Conservation (phyloP, 768 basidiomycete species). For the Leccinum variicolor region DNA sequence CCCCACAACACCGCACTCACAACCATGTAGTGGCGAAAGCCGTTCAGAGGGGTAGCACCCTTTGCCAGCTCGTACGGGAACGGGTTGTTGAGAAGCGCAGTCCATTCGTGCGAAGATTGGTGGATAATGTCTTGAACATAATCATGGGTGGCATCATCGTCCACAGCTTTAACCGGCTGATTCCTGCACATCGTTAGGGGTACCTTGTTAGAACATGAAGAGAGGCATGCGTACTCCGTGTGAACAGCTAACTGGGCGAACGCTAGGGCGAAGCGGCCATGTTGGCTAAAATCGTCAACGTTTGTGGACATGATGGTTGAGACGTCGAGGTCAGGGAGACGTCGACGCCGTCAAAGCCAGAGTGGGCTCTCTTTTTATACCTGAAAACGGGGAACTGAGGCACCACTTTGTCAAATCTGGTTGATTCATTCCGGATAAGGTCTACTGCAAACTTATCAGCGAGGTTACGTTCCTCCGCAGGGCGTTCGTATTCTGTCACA, state of each 20-base stretch:
- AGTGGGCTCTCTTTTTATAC: not conserved
- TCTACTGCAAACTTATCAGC: not conserved
- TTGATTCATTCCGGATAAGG: not conserved
- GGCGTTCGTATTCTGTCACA: no score
- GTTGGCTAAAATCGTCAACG: not conserved
- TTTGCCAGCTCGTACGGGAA: not conserved
- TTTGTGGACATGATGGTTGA: not conserved
- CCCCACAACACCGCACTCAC: not conserved
- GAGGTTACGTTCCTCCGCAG: no score
- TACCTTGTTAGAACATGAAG: not conserved
- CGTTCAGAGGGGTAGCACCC: not conserved
- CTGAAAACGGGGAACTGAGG: not conserved
- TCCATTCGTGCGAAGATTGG: not conserved
- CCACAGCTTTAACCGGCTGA: not conserved
- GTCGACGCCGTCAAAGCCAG: no score
- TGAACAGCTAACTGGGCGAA: not conserved
- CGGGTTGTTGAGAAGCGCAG: not conserved
- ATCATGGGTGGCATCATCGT: not conserved
- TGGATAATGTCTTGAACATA: conserved; percentile 1
- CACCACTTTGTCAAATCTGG: not conserved
- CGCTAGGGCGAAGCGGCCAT: not conserved
- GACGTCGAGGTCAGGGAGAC: not conserved
- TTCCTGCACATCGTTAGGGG: not conserved
- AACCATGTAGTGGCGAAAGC: conserved; percentile 6
- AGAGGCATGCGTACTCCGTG: not conserved